phyloP scores from a whole-genome alignment of 108 stramenopile species.

The Cyclotella sp. region DNA sequence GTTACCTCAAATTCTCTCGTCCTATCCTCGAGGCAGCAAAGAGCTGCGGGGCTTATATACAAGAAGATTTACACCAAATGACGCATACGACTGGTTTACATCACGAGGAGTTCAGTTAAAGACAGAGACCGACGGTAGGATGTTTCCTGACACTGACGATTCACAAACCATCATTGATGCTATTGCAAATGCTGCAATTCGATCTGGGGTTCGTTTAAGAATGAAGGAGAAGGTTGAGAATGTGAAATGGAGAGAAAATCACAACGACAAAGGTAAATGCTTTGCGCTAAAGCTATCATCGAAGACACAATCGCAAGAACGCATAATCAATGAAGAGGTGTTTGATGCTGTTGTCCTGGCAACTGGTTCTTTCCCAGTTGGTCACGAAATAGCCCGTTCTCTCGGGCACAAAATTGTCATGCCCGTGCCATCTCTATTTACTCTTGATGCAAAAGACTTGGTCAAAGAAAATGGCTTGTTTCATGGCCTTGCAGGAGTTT shows the following conservation, averaged over 20 bases:
- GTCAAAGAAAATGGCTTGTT: conserved; percentile 68
- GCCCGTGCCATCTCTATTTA: conserved; percentile 93
- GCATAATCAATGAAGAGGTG: conserved; percentile 43
- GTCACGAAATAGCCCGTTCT: conserved; percentile 81
- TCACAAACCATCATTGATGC: conserved; percentile 91
- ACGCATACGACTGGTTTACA: conserved; percentile 90
- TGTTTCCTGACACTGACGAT: conserved; percentile 92
- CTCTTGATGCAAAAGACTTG: conserved; percentile 77
- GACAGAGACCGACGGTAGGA: conserved; percentile 93
- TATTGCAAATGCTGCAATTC: conserved; percentile 65
- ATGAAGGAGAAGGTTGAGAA: conserved; percentile 52
- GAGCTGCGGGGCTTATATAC: conserved; percentile 84
- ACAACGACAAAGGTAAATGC: neutral
- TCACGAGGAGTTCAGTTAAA: conserved; percentile 88
- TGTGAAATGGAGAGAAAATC: conserved; percentile 23
- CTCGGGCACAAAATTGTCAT: conserved; percentile 81
- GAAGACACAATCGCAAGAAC: conserved; percentile 31
- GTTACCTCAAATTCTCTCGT: conserved; percentile 68
- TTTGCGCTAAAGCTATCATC: conserved; percentile 38
- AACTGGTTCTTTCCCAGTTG: conserved; percentile 89
- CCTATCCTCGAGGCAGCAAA: conserved; percentile 89
- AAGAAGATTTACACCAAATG: conserved; percentile 78
- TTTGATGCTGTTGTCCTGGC: conserved; percentile 88
- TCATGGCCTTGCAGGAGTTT: conserved; percentile 78
- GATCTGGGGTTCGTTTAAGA: conserved; percentile 70